Percentiles rank a stretch among this genome's conserved stretches.
These are phyloP conservation scores for Celoporthe dispersa DNA, from an alignment of 2,329 filamentous ascomycete species.

Conservation along the genomic window DNA sequence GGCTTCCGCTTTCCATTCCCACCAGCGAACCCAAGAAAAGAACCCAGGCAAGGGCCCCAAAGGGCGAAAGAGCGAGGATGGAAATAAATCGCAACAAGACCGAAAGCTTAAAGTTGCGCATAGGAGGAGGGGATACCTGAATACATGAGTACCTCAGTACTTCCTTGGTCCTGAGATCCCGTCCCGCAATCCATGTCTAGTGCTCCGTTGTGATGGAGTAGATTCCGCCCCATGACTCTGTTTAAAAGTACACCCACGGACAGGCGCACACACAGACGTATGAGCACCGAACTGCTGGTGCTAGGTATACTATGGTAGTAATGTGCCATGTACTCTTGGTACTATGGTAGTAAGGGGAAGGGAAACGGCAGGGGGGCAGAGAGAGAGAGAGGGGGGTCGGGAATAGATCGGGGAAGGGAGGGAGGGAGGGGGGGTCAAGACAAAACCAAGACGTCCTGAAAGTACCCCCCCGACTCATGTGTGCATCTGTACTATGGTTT, in stretches of 20 bases:
- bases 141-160: conserved; percentile 4
- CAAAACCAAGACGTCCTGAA: background rate
- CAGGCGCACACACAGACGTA: background rate
- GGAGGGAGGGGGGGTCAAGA: background rate
- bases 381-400: background rate
- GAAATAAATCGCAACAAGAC: conserved; percentile 28
- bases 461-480: conserved; percentile 13
- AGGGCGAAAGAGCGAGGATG: background rate
- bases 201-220: conserved; percentile 6
- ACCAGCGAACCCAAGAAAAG: background rate
- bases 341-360: conserved; percentile 10
- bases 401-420: too few species aligned
- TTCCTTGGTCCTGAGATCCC: conserved; percentile 1
- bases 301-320: too few species aligned
- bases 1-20: background rate
- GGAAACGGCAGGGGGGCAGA: background rate
- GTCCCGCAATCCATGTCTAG: conserved; percentile 18
- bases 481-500: background rate
- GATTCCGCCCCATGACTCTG: conserved; percentile 4
- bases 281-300: conserved; percentile 17
- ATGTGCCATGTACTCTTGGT: background rate
- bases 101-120: conserved; percentile 27
- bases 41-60: conserved; percentile 17
- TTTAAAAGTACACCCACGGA: conserved; percentile 6
- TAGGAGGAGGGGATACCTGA: conserved; percentile 9